These are phyloP conservation scores for Glycyrrhiza uralensis DNA, from an alignment of 306 rosid genomes.

Conservation along the genomic window DNA sequence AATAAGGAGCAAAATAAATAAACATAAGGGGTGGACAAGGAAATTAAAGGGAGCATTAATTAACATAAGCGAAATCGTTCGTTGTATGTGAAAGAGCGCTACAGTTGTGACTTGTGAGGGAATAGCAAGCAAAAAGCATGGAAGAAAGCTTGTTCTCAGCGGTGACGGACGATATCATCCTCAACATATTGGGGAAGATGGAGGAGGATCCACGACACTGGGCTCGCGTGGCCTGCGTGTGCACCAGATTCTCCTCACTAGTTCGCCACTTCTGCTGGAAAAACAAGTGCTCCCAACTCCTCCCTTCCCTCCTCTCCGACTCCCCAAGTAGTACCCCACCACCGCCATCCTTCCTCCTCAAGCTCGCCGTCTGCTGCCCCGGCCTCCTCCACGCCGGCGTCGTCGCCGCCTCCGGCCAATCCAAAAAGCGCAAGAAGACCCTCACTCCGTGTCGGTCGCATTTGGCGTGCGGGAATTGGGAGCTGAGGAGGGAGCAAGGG, in stretches of 20 bases:
- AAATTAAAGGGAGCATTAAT: no score
- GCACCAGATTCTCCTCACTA: slow-evolving; percentile 58
- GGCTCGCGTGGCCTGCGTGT: slow-evolving; percentile 69
- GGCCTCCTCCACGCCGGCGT: slow-evolving; percentile 73
- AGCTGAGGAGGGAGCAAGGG: slow-evolving; percentile 66
- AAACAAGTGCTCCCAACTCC: slow-evolving; percentile 40
- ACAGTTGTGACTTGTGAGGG: no score
- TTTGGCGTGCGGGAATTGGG: slow-evolving; percentile 67
- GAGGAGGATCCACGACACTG: slow-evolving; percentile 74
- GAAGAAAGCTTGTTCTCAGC: slow-evolving; percentile 28
- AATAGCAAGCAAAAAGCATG: no score
- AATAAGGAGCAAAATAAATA: no score
- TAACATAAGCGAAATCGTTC: no score
- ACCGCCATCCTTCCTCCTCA: slow-evolving; percentile 50
- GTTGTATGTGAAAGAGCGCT: no score
- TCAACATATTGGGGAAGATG: slow-evolving; percentile 51
- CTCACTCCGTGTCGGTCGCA: slow-evolving; percentile 52
- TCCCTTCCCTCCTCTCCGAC: slow-evolving; percentile 55
- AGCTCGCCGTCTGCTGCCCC: slow-evolving; percentile 84
- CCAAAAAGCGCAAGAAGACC: no score
- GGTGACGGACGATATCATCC: slow-evolving; percentile 59
- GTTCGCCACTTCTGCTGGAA: slow-evolving; percentile 61
- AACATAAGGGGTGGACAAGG: no score
- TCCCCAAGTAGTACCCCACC: no score
- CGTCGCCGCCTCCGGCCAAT: slow-evolving; percentile 21